phyloP scores from a whole-genome alignment of 2,329 filamentous ascomycete genomes.

The Chaetomiaceae sp. region DNA sequence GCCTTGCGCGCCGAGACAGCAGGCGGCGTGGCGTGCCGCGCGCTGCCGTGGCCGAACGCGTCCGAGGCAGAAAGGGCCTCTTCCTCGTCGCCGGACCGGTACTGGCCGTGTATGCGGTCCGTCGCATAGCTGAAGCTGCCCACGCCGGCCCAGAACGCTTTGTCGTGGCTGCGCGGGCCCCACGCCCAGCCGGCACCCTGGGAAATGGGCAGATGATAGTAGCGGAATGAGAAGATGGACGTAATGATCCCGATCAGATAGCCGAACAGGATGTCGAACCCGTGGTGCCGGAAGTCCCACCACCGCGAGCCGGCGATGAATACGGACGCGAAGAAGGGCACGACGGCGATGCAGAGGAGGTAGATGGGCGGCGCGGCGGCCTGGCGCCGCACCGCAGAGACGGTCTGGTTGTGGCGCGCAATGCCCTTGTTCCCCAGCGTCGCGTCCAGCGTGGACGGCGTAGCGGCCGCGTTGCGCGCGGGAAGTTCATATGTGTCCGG shows the following conservation, averaged over 20 bases:
- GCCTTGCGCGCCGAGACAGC: conserved; percentile 8
- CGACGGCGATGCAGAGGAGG: conserved; percentile 61
- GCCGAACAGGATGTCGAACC: conserved; percentile 89
- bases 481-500: conserved; percentile 30
- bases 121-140: conserved; percentile 54
- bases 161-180: conserved; percentile 66
- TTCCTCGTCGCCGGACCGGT: conserved; percentile 28
- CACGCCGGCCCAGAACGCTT: conserved; percentile 74
- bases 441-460: conserved; percentile 27
- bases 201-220: conserved; percentile 75
- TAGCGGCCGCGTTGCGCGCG: conserved; percentile 14
- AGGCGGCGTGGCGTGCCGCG: not conserved
- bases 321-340: conserved; percentile 68
- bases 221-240: conserved; percentile 70
- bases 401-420: conserved; percentile 32
- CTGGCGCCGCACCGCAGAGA: conserved; percentile 57
- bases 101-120: conserved; percentile 29
- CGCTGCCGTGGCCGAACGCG: conserved; percentile 15
- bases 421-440: conserved; percentile 27
- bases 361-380: conserved; percentile 80
- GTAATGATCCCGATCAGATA: conserved; percentile 67
- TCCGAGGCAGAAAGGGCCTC: conserved; percentile 18
- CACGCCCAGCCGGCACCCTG: conserved; percentile 85
- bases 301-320: conserved; percentile 83
- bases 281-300: conserved; percentile 83